Evolutionary conservation across 306 rosid species (phyloP).

Genomic region (Albizia julibrissin): DNA sequence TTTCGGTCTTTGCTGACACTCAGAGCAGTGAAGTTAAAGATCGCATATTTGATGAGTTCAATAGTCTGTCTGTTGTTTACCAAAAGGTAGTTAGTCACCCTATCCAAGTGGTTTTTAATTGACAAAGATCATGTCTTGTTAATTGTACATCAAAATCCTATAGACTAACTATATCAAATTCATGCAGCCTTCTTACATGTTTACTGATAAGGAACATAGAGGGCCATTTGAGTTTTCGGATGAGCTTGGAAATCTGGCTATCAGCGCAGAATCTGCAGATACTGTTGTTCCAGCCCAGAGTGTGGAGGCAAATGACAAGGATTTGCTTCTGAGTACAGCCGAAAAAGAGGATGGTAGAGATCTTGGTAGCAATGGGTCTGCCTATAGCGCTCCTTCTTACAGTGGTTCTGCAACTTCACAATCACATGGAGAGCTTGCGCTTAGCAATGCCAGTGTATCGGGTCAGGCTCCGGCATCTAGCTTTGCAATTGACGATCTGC

Average conservation of each 20-base stretch:
- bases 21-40: conserved; percentile 98
- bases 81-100: conserved; percentile 62
- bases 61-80: conserved; percentile 93
- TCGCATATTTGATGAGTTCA: conserved; percentile 95
- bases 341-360: conserved; percentile 86
- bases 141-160: conserved; percentile 21
- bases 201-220: conserved; percentile 93
- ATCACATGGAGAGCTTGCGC: conserved; percentile 53
- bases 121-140: background rate
- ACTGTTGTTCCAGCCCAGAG: conserved; percentile 80
- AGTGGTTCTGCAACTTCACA: conserved; percentile 61
- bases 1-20: conserved; percentile 98
- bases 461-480: conserved; percentile 57
- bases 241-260: conserved; percentile 80
- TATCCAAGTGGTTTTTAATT: conserved; percentile 13
- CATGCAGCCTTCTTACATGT: conserved; percentile 99
- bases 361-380: conserved; percentile 65
- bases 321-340: conserved; percentile 82
- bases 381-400: conserved; percentile 82
- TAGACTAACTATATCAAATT: conserved; percentile 31
- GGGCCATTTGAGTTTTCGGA: conserved; percentile 94
- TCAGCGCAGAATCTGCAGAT: conserved; percentile 66
- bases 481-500: conserved; percentile 86
- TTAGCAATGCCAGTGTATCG: conserved; percentile 43
- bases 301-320: conserved; percentile 95